Base-by-base conservation (phyloP, 1,139 yeast species). In the Geotrichum phurueaensis region DNA sequence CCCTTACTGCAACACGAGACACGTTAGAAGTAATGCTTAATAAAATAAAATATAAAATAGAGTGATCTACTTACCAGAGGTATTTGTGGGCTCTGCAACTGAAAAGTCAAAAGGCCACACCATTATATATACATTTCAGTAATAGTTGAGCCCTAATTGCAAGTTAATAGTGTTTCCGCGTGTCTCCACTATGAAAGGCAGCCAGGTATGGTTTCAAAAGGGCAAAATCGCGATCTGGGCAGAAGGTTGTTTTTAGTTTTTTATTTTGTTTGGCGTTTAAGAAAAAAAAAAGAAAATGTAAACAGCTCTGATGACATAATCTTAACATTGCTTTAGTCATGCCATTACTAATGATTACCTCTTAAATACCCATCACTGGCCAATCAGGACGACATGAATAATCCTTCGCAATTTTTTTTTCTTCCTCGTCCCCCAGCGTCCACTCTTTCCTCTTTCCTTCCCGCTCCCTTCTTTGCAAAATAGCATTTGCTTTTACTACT, bases 21-120 rank as follows among this genome's bases (percentile, higher is more conserved):
- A 9, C 22, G 39, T 57, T 47, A 52, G 36, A 33, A n/a, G 13
- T 36, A 39, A 25, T 18, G 33, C 23, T 23, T 5, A 7, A 29
- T 3, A 20, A 22, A 9, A 36, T 4, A 3, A 56, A 25, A 45
- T 15, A 9, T 6, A 15, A 9, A 51, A 27, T 12, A 12, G 53
- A 3, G 20, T 49, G 29, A 27, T 20, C 20, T 20, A 18, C 60
- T 22, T 54, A 58, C 60, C 57, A 49, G 60, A 50, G 10, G 56
- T 54, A 43, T 58, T 51, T n/a, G 57, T 54, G 27, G 57, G 36
- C 25, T 54, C 58, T 12, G 57, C 57, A n/a, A 57, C 55, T 13
- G 60, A 54, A 25, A 58, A 58, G 39, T 58, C 60, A 33, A 58
- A 58, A 18, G 60, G 60, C 60, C 60, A 58, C n/a, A 58, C 60